Base-by-base conservation (phyloP, 2,329 filamentous ascomycete genomes). In the Penicillium sp. region DNA sequence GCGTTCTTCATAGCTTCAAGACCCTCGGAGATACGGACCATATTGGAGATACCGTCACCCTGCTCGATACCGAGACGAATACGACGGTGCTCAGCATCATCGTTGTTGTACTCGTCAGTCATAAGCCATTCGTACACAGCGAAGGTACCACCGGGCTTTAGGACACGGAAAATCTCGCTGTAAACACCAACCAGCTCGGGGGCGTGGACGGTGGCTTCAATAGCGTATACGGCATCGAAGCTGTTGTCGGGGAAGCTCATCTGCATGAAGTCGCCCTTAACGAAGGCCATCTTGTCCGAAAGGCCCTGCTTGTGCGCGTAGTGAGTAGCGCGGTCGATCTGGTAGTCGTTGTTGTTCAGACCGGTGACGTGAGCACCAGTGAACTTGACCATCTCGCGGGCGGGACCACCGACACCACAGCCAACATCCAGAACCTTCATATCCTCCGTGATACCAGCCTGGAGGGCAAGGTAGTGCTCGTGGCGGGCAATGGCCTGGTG, bases 121-220 rank as follows among this genome's bases (percentile, higher is more conserved):
- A 99, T 97, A 71, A 97, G 82, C 94, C 94, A 97, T 78, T 99
- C 94, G 79, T 97, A 99, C 51, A 97, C 93, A 72, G 93, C 94
- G 69, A 97, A 99, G 50, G 91, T 82, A 75, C 94, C 93, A 59
- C 94, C 94, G 21, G 94, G 94, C 84, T 97, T 99, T 62, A 99
- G 83, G 23, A 97, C 92, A 47, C 91, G 90, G 84, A 88, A 92
- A 70, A 97, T 97, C 76, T 97, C 89, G 73, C 86, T 88, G 81
- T 99, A 99, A 64, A 97, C 92, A 58, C 91, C 92, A 70, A 92
- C 89, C 8, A 97, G 86, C 44, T 87, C 89, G 41, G 93, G 94
- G 0, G 94, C 94, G 75, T 99, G 94, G 50, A 95, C 90, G 3
- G 94, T 99, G 3, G 94, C 94, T 79, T 99, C 94, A 66, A 99